Evolutionary conservation across 805 yeast genomes (phyloP).

Genomic region (Yarrowia sp.): DNA sequence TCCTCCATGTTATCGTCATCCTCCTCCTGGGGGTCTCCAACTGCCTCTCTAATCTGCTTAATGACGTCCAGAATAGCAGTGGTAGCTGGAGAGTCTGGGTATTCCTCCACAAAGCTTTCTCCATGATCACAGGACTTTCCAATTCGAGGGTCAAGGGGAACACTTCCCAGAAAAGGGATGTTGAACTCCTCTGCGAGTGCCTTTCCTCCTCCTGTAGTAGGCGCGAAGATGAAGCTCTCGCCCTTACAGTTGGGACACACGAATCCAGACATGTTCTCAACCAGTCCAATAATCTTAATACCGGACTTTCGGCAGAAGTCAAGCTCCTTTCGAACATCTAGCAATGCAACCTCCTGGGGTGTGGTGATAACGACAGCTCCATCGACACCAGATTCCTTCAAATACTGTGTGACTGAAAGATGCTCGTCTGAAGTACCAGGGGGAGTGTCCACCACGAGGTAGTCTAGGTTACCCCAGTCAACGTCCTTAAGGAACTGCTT

Average conservation of each 20-base stretch:
- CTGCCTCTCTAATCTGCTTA: conserved; percentile 29
- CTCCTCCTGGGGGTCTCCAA: conserved; percentile 26
- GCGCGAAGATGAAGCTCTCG: conserved; percentile 81
- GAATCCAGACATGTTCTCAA: conserved; percentile 97
- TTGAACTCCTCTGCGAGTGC: conserved; percentile 74
- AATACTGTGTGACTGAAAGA: conserved; percentile 77
- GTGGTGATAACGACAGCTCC: conserved; percentile 95
- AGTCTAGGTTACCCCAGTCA: conserved; percentile 85
- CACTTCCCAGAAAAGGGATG: conserved; percentile 81
- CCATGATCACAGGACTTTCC: conserved; percentile 88
- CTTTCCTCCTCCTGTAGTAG: conserved; percentile 97
- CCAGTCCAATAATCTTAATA: conserved; percentile 80
- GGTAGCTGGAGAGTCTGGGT: conserved; percentile 92
- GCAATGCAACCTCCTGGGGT: conserved; percentile 93
- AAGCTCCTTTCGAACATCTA: conserved; percentile 94
- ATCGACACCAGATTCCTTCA: conserved; percentile 87
- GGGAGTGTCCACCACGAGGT: conserved; percentile 89
- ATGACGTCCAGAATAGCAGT: conserved; percentile 82
- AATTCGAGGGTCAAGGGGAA: conserved; percentile 93
- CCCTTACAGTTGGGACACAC: conserved; percentile 95
- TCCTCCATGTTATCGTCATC: not conserved
- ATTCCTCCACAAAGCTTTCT: conserved; percentile 66
- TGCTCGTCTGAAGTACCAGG: conserved; percentile 99
- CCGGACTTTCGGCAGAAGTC: conserved; percentile 92
- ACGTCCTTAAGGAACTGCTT: conserved; percentile 93